phyloP scores from a whole-genome alignment of 108 stramenopile genomes.

The Conticribra guillardii region DNA sequence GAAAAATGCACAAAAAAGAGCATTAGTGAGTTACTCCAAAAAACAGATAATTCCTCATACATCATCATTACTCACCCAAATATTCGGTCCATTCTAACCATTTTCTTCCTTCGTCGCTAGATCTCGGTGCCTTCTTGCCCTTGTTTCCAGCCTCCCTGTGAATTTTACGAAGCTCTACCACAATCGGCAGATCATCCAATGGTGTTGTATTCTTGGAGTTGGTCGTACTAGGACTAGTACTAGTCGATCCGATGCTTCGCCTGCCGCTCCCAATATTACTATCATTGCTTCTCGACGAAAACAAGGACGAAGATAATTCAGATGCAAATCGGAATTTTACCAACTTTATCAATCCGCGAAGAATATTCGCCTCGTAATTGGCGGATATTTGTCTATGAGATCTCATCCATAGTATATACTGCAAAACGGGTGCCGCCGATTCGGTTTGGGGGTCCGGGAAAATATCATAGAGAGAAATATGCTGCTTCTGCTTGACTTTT shows the following conservation, averaged over 20 bases:
- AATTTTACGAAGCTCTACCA: slow-evolving; percentile 74
- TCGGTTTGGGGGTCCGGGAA: slow-evolving; percentile 69
- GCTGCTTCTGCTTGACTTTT: slow-evolving; percentile 8
- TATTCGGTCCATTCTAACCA: slow-evolving; percentile 86
- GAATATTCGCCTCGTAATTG: slow-evolving; percentile 86
- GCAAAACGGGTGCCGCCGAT: slow-evolving; percentile 65
- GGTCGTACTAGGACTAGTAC: neutral
- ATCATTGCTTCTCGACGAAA: neutral
- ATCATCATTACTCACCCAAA: too few species aligned
- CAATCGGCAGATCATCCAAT: slow-evolving; percentile 74
- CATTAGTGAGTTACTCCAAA: too few species aligned
- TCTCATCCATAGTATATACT: slow-evolving; percentile 83
- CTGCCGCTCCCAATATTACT: too few species aligned
- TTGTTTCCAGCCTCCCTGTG: slow-evolving; percentile 78
- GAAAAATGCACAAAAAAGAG: too few species aligned
- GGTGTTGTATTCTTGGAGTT: slow-evolving; percentile 39
- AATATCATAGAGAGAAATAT: slow-evolving; percentile 62
- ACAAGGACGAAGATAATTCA: slow-evolving; percentile 32
- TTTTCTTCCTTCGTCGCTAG: slow-evolving; percentile 77
- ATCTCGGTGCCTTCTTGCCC: slow-evolving; percentile 64
- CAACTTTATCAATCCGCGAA: slow-evolving; percentile 80
- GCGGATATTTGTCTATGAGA: slow-evolving; percentile 61
- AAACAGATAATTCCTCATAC: too few species aligned
- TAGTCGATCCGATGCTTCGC: too few species aligned
- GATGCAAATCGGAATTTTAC: slow-evolving; percentile 77